Base-by-base conservation (phyloP, 106 monocot genomes). In the Apostasia shenzhenica region DNA sequence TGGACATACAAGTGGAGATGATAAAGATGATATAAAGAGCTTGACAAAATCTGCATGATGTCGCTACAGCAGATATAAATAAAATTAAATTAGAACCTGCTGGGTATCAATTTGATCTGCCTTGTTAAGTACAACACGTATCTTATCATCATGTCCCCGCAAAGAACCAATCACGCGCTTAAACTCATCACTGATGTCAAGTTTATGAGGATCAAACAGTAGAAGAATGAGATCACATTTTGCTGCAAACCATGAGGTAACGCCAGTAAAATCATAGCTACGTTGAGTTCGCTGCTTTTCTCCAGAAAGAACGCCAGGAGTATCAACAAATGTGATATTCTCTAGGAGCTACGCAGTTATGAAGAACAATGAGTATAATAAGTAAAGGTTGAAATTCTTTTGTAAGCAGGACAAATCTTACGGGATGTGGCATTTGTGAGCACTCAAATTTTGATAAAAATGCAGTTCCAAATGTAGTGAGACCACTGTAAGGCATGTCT, bases 191-290 rank as follows among this genome's bases (percentile, higher is more conserved):
- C 95, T 95, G 60, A 95, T 89, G 52, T 95, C 95, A 51, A 95
- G 95, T 75, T 95, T 95, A 69, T 95, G 86, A 45, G 95, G 95
- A 82, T 95, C 95, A 83, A 95, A 95, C 40, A 95, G 69, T 14
- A 95, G 88, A 80, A 95, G 88, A 66, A 95, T 91, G 42, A 95
- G 91, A 42, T 95, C 95, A 70, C 91, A 95, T 62, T 95, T 95
- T 3, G 95, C 81, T 49, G 91, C 95, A 91, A 95, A 95, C 95
- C 95, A 95, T 67, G 95, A 91, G 46, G 88, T 91, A 55, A 95
- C 95, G 69, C 95, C 91, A 80, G 88, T 95, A 63, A 95, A 95
- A 76, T 95, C 91, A 75, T 95, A 95, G 84, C 88, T 91, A 6
- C 95, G 85, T 57, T 91, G 95, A 47, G 91, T 91, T 53, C 91